Percentiles rank a stretch among this genome's conserved stretches.
These are phyloP conservation scores for Chaetomium cochliodes DNA, from an alignment of 495 filamentous ascomycete species.

Conservation along the genomic window DNA sequence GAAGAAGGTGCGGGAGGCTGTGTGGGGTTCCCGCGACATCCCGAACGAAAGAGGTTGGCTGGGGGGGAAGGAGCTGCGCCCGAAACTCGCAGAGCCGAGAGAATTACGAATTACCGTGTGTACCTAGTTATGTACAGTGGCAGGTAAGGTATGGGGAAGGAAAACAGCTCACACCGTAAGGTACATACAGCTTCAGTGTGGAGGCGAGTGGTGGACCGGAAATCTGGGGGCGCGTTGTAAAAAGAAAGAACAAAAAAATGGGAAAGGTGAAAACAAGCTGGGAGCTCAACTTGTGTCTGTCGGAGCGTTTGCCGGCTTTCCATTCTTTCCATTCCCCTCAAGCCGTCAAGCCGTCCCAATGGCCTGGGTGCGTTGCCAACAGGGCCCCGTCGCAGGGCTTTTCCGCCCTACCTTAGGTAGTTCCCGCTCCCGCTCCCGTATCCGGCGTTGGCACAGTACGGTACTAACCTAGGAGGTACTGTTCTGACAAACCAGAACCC, in stretches of 20 bases:
- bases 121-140: too few species aligned
- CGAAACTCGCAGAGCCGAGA: neutral
- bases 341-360: constrained; percentile 8
- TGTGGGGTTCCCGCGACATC: constrained; percentile 11
- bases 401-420: constrained; percentile 5
- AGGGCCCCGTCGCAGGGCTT: constrained; percentile 2
- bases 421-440: constrained; percentile 26
- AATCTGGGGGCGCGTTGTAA: too few species aligned
- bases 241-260: too few species aligned
- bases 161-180: too few species aligned
- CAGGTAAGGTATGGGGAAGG: neutral
- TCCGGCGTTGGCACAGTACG: constrained; percentile 10
- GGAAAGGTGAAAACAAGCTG: too few species aligned
- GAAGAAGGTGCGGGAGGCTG: neutral
- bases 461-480: neutral
- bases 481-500: neutral
- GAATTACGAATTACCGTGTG: neutral
- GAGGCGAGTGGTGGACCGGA: too few species aligned
- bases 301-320: too few species aligned
- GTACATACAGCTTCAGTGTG: too few species aligned
- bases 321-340: neutral
- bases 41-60: neutral
- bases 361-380: constrained; percentile 14
- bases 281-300: too few species aligned
- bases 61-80: neutral